Base-by-base conservation (phyloP, 2,329 filamentous ascomycete species). In the Aspergillus fructus region DNA sequence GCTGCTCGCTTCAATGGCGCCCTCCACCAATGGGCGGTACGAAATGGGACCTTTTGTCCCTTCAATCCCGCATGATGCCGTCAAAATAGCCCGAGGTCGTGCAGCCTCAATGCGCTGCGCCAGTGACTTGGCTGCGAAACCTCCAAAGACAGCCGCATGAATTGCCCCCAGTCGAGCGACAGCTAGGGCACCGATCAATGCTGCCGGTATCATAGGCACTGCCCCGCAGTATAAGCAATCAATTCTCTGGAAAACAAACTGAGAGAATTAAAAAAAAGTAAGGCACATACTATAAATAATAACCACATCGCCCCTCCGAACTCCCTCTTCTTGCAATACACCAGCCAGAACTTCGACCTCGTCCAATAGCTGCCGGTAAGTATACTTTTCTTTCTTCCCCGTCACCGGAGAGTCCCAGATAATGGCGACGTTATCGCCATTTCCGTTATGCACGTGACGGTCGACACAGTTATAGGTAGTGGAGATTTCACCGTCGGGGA, bases 131-230 rank as follows among this genome's bases (percentile, higher is more conserved):
- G 92, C 81, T 0, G 91, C 91, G 71, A 97, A 97, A 0, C 93
- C 93, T 42, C 93, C 93, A 74, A 97, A 97, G 3, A 97, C 93
- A 4, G 96, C 91, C 3, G 90, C 87, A 71, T 97, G 93, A 52
- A 97, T 86, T 15, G 92, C 93, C 11, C 93, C 93, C 1, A 97
- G 80, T 9, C 92, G 85, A 59, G 86, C 86, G 58, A 89, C 85
- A 23, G 93, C 92, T 4, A 97, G 84, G 62, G 94, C 91, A 9
- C 89, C 93, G 60, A 96, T 86, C n/a, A 96, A 73, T 2, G 92
- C 90, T 0, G 91, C 88, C 0, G 93, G 93, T 43, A 97, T 91
- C 93, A 97, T 97, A 54, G 93, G 93, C 93, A 97, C 89, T 91
- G 62, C 23, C n/a, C 12, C 34, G 5, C n/a, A 21, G 9, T 42